Evolutionary conservation across 2,329 filamentous ascomycete species (phyloP), one percentile per base, ranked within the genome.

Genomic region (Gnomoniopsis smithogilvyi): DNA sequence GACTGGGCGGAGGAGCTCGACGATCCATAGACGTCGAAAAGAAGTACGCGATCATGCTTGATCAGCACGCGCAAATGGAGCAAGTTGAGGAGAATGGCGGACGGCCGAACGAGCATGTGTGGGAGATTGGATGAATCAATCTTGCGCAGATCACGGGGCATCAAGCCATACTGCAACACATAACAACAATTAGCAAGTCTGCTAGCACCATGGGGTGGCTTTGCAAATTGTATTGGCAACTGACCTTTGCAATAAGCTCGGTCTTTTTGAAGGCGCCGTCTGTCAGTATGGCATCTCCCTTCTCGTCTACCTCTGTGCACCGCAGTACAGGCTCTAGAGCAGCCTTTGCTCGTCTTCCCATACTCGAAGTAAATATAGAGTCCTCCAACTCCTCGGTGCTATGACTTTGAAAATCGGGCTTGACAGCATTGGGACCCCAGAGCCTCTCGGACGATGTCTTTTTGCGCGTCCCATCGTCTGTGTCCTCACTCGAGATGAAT

Each of bases 241-340:
- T 54, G 74, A 93, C 91, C 82, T 95, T 97, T 55, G 93, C 92
- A 73, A 97, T 98, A 50, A 99, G 80, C 76, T 99, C 95, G 68
- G 87, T 95, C 81, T 99, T 99, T 77, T 95, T 96, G 75, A 97
- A 98, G 73, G 98, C 95, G 60, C 92, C 92, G 70, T 96, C 96
- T 21, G 96, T 90, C 59, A 98, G 79, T 21, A 94, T 96, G 26
- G 97, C 92, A 67, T 96, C 90, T 45, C 95, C 95, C 68, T 91
- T 86, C 72, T 93, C 92, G 68, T 98, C 92, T 61, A 98, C 91
- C 73, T 99, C 95, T 1, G 95, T 99, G 71, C 95, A 99, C 56
- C 95, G 84, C 65, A 99, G 79, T 61, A 92, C 88, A 33, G 93
- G 85, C 72, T 97, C 92, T 59, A 94, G 88, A 26, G 89, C 87